Base-by-base conservation (phyloP, 2,329 filamentous ascomycete species). In the Neonectria coccinea region DNA sequence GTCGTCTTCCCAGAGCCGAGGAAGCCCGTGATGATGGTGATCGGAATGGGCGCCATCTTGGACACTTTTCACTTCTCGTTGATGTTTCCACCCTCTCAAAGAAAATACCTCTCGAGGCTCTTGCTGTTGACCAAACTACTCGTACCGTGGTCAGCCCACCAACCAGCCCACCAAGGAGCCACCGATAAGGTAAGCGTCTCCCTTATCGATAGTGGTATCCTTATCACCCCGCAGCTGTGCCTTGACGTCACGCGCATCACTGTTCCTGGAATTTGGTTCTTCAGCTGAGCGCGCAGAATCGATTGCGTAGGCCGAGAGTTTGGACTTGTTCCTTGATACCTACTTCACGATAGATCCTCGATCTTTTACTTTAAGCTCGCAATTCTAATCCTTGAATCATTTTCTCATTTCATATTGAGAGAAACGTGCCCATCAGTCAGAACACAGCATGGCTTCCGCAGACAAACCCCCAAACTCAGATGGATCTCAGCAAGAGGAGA, bases 1-100 rank as follows among this genome's bases (percentile, higher is more conserved):
- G 96, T 98, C 2, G 96, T 99, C 82, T 98, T 98, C 64, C 96
- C 96, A 9, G 93, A 95, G 75, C 96, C 96, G 16, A 98, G 88
- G 81, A 98, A 99, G 77, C 96, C 96, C 5, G 96, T 99, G 57
- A 99, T 85, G 76, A 99, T 97, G 51, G 95, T 98, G 77, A 97
- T 92, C 5, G 94, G 94, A 70, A 94, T 96, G 1, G 91, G 89
- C 8, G 87, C 79, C 87, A 91, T 91, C 54, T 57, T 74, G 59
- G 16, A 22, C 18, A 20, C 27, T 47, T 50, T 42, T 9, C 16
- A 10, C 53, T 36, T 31, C 9, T 31, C 50, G 50, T 27, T 44
- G 45, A 44, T 25, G 5, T 58, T 42, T 25, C 48, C 33, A 22
- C 18, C 27, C 22, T 36, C 31, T 36, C 25, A 55, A 60, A 31